Percentiles rank a stretch among this genome's conserved stretches.
phyloP scores from a whole-genome alignment of 1,284 basidiomycete species.

The Melanopsichium pennsylvanicum region DNA sequence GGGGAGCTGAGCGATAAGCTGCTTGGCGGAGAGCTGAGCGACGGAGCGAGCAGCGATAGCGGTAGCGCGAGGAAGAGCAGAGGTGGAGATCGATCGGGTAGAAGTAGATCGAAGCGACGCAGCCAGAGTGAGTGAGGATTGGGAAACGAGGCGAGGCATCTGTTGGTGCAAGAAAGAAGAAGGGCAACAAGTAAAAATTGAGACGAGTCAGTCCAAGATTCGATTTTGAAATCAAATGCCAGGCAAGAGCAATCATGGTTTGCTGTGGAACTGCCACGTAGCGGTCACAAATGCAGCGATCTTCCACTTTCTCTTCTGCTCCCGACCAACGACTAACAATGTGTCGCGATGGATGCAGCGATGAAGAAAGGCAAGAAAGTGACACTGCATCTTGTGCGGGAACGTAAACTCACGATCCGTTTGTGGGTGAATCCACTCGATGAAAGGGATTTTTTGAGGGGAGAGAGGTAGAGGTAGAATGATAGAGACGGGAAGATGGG shows the following conservation, averaged over 20 bases:
- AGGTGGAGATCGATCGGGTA: slow-evolving; percentile 49
- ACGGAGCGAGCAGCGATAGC: slow-evolving; percentile 32
- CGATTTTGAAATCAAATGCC: too few species aligned
- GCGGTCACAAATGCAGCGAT: too few species aligned
- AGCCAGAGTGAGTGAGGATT: slow-evolving; percentile 48
- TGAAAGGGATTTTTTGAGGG: slow-evolving; percentile 3
- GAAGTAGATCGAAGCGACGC: slow-evolving; percentile 48
- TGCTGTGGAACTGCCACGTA: too few species aligned
- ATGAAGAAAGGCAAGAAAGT: not conserved
- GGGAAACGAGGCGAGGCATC: slow-evolving; percentile 54
- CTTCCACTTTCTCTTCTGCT: too few species aligned
- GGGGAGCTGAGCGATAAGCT: slow-evolving; percentile 21
- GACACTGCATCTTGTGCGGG: not conserved
- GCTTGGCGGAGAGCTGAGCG: slow-evolving; percentile 19
- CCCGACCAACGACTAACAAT: not conserved
- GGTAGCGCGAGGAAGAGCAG: slow-evolving; percentile 34
- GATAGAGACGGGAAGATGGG: too few species aligned
- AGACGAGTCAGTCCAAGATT: not conserved
- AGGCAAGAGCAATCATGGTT: too few species aligned
- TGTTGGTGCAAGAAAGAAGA: not conserved
- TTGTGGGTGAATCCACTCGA: slow-evolving; percentile 20
- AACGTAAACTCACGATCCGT: slow-evolving; percentile 29
- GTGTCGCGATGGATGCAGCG: too few species aligned
- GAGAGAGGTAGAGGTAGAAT: slow-evolving; percentile 1
- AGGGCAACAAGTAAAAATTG: not conserved